Conservation (phyloP, 306 rosid species). For the Ziziphus jujuba region DNA sequence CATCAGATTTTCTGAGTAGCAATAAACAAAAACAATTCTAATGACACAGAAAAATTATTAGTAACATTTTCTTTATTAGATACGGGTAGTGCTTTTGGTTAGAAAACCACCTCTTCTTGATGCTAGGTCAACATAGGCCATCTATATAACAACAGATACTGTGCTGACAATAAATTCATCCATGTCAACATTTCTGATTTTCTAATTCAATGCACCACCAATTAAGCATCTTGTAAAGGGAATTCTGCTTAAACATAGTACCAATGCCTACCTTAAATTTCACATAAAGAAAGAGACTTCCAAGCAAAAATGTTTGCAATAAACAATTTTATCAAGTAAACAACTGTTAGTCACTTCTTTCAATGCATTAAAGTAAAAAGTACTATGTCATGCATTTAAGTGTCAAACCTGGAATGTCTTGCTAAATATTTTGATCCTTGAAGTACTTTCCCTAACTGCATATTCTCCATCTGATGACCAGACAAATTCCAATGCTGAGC, state of each 20-base stretch:
- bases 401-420: slow-evolving; percentile 82
- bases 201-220: slow-evolving; percentile 2
- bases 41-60: not conserved
- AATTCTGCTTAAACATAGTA: not conserved
- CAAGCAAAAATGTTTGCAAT: not conserved
- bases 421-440: slow-evolving; percentile 79
- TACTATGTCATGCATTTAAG: not conserved
- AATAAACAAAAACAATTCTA: not conserved
- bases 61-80: not conserved
- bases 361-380: not conserved
- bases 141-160: not conserved
- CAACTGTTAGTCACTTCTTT: not conserved
- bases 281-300: not conserved
- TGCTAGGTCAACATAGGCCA: not conserved
- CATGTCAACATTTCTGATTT: slow-evolving; percentile 4
- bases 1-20: slow-evolving; percentile 1
- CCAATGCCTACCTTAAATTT: not conserved
- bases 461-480: slow-evolving; percentile 97
- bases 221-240: not conserved
- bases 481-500: slow-evolving; percentile 90
- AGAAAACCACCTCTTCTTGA: not conserved
- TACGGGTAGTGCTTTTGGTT: not conserved
- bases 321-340: not conserved
- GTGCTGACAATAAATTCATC: not conserved
- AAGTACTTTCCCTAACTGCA: slow-evolving; percentile 92